Base-by-base conservation (phyloP, 495 filamentous ascomycete species). In the Penicillium canescens region DNA sequence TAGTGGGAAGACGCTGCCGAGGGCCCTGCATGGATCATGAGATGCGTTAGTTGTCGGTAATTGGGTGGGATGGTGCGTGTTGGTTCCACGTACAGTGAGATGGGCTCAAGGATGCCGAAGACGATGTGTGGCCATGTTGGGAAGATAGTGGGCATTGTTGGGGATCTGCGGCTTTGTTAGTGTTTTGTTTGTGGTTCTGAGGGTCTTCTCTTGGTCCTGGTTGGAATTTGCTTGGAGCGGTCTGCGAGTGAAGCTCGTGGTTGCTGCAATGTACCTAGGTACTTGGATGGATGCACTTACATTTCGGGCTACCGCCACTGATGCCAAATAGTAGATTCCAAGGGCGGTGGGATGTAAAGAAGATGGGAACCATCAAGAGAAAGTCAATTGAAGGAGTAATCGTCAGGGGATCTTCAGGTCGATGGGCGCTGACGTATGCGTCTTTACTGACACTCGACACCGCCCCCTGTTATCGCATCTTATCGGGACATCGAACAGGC, bases 81-180 rank as follows among this genome's bases (percentile, higher is more conserved):
- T 46, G 45, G 51, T 60, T 42, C 38, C 33, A 50, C 76, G 69
- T 80, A 87, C 84, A 87, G 74, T 14, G 84, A 83, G 40, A 90
- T 65, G 4, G 88, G 88, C 67, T 91, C 88, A 35, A 89, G 55
- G 51, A 90, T 55, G 24, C 61, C 72, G 35, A 78, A 82, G 21
- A 76, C 55, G 44, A 77, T 46, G 45, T 71, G 65, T 12, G 75
- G 73, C 71, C 72, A 75, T 50, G 65, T 55, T 43, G 75, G 75
- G 39, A 77, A 65, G 37, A 73, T 70, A 14, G 70, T 73, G 6
- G 61, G 61, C 68, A 74, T 73, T 48, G 6, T 34, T 62, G 47
- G 13, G n/a, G 4, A 34, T 21, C 48, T 54, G 48, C 13, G 7
- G 34, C 35, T 34, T 16, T 54, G 34, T 38, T 46, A 39, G 8